These are phyloP conservation scores for Lineolata rhizophorae DNA, from an alignment of 495 filamentous ascomycete species.

Conservation along the genomic window DNA sequence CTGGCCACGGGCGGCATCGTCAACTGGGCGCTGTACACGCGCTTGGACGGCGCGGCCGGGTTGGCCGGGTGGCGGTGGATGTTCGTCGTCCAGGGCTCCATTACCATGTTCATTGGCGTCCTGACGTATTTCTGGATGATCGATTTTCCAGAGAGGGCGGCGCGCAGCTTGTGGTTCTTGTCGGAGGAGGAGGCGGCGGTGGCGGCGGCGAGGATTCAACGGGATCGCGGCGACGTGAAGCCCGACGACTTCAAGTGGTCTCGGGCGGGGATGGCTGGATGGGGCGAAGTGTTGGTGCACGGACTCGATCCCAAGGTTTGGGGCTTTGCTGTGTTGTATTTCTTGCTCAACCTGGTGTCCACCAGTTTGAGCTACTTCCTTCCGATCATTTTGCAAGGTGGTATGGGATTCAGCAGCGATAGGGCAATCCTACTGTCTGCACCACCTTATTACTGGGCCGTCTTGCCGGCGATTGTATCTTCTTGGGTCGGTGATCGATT, in stretches of 20 bases:
- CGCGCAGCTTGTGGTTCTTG: slow-evolving; percentile 39
- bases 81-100: slow-evolving; percentile 46
- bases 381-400: slow-evolving; percentile 47
- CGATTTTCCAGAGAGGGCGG: slow-evolving; percentile 52
- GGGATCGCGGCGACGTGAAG: slow-evolving; percentile 35
- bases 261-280: no score
- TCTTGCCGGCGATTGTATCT: slow-evolving; percentile 46
- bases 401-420: slow-evolving; percentile 48
- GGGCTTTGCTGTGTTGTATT: slow-evolving; percentile 50
- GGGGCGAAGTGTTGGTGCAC: slow-evolving; percentile 33
- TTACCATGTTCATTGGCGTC: slow-evolving; percentile 43
- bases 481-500: slow-evolving; percentile 46
- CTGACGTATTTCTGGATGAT: slow-evolving; percentile 59
- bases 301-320: slow-evolving; percentile 50
- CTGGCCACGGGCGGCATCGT: slow-evolving; percentile 51
- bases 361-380: slow-evolving; percentile 42
- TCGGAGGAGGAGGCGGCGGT: slow-evolving; percentile 23
- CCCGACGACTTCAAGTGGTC: slow-evolving; percentile 32
- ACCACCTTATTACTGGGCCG: slow-evolving; percentile 58
- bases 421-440: slow-evolving; percentile 48
- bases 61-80: slow-evolving; percentile 59
- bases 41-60: slow-evolving; percentile 33
- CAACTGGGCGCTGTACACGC: slow-evolving; percentile 50
- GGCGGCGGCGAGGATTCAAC: slow-evolving; percentile 15
- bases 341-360: slow-evolving; percentile 49